Conservation (phyloP, 352 stramenopile species). For the Phytophthora sp. region DNA sequence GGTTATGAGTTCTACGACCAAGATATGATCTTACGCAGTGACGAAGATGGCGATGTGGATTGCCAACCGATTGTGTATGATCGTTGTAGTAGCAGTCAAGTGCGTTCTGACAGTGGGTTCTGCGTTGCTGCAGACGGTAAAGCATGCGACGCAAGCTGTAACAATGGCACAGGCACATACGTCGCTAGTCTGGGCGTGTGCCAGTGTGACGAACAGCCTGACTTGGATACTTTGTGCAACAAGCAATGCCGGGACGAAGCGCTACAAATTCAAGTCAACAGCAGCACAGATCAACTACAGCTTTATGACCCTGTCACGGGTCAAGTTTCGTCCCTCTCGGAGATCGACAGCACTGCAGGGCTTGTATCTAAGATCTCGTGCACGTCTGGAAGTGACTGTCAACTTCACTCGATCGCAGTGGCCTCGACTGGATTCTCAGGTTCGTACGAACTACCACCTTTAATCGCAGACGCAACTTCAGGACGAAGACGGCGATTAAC, state of each 20-base stretch:
- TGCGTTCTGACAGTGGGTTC: conserved; percentile 72
- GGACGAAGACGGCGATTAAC: conserved; percentile 27
- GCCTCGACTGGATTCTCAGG: conserved; percentile 61
- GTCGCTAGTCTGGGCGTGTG: conserved; percentile 86
- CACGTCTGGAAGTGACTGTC: conserved; percentile 36
- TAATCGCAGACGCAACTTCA: conserved; percentile 12
- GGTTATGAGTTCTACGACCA: conserved; percentile 93
- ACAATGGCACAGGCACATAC: conserved; percentile 74
- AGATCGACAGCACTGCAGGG: conserved; percentile 18
- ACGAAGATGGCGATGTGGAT: conserved; percentile 87
- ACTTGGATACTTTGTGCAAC: conserved; percentile 85
- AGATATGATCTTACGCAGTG: conserved; percentile 78
- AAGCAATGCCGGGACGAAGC: conserved; percentile 66
- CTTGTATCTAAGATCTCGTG: conserved; percentile 70
- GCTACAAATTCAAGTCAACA: conserved; percentile 64
- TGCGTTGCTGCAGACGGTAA: conserved; percentile 60
- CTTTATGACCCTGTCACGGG: conserved; percentile 63
- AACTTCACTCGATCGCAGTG: conserved; percentile 65
- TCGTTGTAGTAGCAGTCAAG: conserved; percentile 73
- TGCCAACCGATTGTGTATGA: conserved; percentile 93
- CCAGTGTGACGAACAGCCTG: conserved; percentile 77
- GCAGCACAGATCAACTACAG: conserved; percentile 57
- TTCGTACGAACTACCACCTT: conserved; percentile 59
- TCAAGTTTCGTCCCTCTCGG: conserved; percentile 19
- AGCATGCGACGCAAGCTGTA: conserved; percentile 64